Conservation (phyloP, 305 asterid genomes). For the Caryopteris hybrid region DNA sequence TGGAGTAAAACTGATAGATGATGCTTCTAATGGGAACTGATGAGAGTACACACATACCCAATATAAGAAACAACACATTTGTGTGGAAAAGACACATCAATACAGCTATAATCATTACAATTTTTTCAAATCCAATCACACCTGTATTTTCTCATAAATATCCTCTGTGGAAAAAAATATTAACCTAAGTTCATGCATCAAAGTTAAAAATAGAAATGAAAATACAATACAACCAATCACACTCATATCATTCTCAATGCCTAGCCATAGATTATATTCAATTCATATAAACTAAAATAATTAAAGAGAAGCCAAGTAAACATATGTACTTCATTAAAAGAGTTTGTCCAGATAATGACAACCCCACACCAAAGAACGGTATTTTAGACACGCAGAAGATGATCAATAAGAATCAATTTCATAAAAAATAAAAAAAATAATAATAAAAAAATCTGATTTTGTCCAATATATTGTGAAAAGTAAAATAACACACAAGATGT, state of each 20-base stretch:
- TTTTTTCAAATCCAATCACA: no score
- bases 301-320: neutral
- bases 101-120: no score
- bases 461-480: neutral
- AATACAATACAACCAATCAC: neutral
- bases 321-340: neutral
- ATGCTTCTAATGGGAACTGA: no score
- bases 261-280: neutral
- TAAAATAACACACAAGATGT: neutral
- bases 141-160: neutral
- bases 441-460: neutral
- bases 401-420: neutral
- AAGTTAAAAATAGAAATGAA: no score
- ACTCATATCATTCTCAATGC: neutral
- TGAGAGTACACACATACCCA: no score
- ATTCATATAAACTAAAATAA: constrained; percentile 6
- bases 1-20: no score
- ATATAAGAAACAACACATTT: no score
- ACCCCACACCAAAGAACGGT: neutral
- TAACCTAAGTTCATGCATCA: neutral
- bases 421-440: no score
- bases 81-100: no score
- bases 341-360: neutral
- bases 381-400: neutral
- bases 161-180: no score